Percentiles rank a stretch among this genome's conserved stretches.
Conservation (phyloP, 768 basidiomycete species). For the Porpolomopsis calyptriformis region DNA sequence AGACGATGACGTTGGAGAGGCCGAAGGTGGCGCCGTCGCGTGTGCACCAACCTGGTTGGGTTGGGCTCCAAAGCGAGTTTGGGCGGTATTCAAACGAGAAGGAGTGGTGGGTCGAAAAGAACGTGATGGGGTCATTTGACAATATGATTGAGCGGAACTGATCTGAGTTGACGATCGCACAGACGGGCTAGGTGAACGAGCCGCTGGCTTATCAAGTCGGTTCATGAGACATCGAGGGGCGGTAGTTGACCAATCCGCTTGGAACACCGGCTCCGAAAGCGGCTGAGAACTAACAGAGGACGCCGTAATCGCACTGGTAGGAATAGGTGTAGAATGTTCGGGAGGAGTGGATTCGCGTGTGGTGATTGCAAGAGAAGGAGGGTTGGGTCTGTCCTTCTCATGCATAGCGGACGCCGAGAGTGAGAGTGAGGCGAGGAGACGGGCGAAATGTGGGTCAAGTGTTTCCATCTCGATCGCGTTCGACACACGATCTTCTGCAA, state of each 20-base stretch:
- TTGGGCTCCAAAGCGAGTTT: too few species aligned
- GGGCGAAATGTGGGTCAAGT: conserved; percentile 64
- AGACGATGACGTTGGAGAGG: background rate
- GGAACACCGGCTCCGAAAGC: background rate
- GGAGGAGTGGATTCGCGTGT: conserved; percentile 6
- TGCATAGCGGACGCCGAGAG: conserved; percentile 35
- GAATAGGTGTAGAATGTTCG: conserved; percentile 16
- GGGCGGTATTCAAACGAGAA: background rate
- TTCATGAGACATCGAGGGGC: too few species aligned
- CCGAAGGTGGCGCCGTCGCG: background rate
- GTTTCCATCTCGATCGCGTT: conserved; percentile 21
- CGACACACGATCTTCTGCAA: conserved; percentile 23
- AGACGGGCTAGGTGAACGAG: background rate
- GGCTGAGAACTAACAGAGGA: conserved; percentile 13
- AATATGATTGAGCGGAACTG: background rate
- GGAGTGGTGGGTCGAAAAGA: conserved; percentile 1
- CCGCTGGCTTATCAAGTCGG: conserved; percentile 2
- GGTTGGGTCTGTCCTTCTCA: conserved; percentile 7
- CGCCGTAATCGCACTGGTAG: conserved; percentile 10
- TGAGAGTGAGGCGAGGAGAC: conserved; percentile 51
- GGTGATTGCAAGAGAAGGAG: conserved; percentile 8
- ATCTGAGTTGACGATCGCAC: background rate
- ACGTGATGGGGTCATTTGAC: background rate
- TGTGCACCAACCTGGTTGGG: background rate
- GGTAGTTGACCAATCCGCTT: conserved; percentile 16